phyloP scores from a whole-genome alignment of 495 filamentous ascomycete genomes.

The Penicillium herquei region DNA sequence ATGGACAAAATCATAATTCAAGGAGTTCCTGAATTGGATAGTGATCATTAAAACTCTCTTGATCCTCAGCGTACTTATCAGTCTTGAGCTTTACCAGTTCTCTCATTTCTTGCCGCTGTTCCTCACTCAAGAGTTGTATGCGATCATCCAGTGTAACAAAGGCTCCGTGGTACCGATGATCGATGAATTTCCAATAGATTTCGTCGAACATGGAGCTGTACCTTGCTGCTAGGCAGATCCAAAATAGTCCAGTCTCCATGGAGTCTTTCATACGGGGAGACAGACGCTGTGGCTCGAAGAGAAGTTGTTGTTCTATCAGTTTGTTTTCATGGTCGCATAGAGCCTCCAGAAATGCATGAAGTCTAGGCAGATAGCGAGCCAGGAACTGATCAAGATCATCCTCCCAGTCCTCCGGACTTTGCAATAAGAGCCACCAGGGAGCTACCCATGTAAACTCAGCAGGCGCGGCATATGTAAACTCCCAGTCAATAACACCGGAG shows the following conservation, averaged over 20 bases:
- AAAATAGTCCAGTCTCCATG: slow-evolving; percentile 27
- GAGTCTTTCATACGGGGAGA: slow-evolving; percentile 23
- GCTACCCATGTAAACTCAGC: slow-evolving; percentile 20
- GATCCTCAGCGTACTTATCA: slow-evolving; percentile 14
- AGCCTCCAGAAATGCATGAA: slow-evolving; percentile 22
- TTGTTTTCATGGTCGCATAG: slow-evolving; percentile 21
- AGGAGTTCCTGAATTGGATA: neutral
- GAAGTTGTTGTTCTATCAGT: slow-evolving; percentile 18
- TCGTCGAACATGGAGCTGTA: slow-evolving; percentile 30
- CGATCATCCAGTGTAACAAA: slow-evolving; percentile 24
- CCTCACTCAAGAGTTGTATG: slow-evolving; percentile 13
- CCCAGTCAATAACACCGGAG: slow-evolving; percentile 23
- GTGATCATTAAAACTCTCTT: neutral
- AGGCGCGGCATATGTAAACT: slow-evolving; percentile 16
- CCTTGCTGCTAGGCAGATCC: slow-evolving; percentile 28
- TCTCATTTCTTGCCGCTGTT: slow-evolving; percentile 12
- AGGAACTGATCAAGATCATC: slow-evolving; percentile 24
- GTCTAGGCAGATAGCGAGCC: slow-evolving; percentile 13
- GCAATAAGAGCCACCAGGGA: slow-evolving; percentile 26
- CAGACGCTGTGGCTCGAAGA: slow-evolving; percentile 23
- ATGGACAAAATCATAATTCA: neutral
- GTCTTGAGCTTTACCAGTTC: slow-evolving; percentile 2
- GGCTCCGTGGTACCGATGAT: slow-evolving; percentile 19
- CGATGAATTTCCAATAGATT: slow-evolving; percentile 31
- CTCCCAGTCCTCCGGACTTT: slow-evolving; percentile 21